phyloP scores from a whole-genome alignment of 2,329 filamentous ascomycete species.

The Xylariaceae sp. region DNA sequence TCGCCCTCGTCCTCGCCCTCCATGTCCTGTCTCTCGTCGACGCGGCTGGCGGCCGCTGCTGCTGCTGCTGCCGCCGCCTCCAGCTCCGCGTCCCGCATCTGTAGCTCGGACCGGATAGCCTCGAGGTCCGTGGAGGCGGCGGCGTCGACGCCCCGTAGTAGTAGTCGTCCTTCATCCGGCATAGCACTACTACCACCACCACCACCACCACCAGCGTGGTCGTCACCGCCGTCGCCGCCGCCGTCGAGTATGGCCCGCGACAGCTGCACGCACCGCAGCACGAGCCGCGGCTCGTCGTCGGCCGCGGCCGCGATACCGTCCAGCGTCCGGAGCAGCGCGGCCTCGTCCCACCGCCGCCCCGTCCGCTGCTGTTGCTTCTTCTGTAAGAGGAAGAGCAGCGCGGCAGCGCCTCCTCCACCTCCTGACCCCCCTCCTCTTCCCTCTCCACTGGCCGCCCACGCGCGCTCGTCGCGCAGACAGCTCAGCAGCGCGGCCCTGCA shows the following conservation, averaged over 20 bases:
- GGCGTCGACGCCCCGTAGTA: too few species aligned
- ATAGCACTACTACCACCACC: not conserved
- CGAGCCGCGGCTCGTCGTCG: conserved; percentile 34
- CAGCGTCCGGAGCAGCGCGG: conserved; percentile 28
- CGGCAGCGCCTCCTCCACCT: conserved; percentile 10
- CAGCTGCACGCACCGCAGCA: conserved; percentile 38
- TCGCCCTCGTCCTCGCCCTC: too few species aligned
- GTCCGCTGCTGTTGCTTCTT: too few species aligned
- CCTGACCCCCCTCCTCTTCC: conserved; percentile 18
- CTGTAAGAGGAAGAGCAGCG: too few species aligned
- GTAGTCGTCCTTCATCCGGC: too few species aligned
- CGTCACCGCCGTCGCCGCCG: conserved; percentile 6
- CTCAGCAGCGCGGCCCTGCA: conserved; percentile 29
- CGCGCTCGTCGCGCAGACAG: conserved; percentile 26
- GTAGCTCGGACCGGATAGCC: conserved; percentile 18
- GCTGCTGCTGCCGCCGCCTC: conserved; percentile 4
- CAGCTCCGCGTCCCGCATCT: conserved; percentile 15
- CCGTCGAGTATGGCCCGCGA: conserved; percentile 31
- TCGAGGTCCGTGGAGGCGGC: conserved; percentile 18
- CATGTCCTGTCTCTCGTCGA: too few species aligned
- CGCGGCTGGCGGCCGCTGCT: too few species aligned
- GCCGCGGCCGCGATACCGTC: conserved; percentile 31
- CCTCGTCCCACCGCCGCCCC: conserved; percentile 13
- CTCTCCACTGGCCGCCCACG: too few species aligned
- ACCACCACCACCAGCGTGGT: not conserved